Percentiles rank a stretch among this genome's conserved stretches.
Evolutionary conservation across 148 eudicot species (phyloP).

Genomic region (Polygonum aviculare): DNA sequence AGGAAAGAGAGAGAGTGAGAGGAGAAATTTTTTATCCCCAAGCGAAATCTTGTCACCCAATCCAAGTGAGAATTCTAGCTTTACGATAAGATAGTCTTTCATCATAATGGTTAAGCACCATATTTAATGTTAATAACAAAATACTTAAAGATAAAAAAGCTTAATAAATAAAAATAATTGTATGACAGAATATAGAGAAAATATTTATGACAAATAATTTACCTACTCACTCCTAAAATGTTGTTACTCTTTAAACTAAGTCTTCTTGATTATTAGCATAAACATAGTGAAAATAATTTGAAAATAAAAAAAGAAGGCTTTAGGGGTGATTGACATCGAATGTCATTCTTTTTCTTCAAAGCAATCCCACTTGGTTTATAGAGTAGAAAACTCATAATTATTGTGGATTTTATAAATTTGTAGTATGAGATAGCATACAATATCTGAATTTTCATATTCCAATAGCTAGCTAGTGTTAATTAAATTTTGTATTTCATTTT

Average conservation of each 20-base stretch:
- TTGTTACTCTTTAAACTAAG: background rate
- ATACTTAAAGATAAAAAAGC: too few relatives aligned
- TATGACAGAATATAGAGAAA: too few relatives aligned
- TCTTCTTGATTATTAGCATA: background rate
- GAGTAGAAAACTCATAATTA: background rate
- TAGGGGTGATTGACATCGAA: background rate
- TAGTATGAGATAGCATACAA: background rate
- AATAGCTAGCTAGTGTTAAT: slow-evolving; percentile 35
- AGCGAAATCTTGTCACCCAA: too few relatives aligned
- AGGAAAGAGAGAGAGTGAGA: too few relatives aligned
- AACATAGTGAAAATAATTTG: background rate
- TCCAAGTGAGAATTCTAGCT: too few relatives aligned
- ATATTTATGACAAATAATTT: too few relatives aligned
- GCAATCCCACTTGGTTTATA: background rate
- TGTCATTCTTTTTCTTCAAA: background rate
- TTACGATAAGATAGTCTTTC: too few relatives aligned
- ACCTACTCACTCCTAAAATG: too few relatives aligned
- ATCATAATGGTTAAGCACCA: too few relatives aligned
- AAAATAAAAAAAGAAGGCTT: background rate
- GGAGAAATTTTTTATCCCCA: too few relatives aligned
- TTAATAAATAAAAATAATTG: too few relatives aligned
- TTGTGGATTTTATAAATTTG: background rate
- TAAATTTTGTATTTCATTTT: slow-evolving; percentile 21
- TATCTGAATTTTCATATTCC: background rate
- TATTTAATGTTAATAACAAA: too few relatives aligned